Evolutionary conservation across 768 basidiomycete genomes (phyloP), one percentile per base, ranked within the genome.

Genomic region (Russula sp.): DNA sequence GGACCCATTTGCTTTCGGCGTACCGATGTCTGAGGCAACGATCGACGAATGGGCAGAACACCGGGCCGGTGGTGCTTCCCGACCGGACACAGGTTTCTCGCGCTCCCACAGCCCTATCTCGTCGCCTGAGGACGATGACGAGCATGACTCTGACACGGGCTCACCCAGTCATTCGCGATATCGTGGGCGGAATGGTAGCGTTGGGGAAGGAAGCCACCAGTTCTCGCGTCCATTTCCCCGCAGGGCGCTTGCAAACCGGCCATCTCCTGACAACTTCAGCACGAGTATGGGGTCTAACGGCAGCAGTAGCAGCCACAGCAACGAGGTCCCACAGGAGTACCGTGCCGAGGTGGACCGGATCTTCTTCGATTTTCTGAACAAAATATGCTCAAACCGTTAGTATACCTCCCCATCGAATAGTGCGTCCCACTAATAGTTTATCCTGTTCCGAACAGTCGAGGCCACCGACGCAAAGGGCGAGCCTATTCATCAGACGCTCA

Each of bases 401-500:
- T 79, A n/a, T 64, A 55, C 59, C 53, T 50, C 14, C 47, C 48
- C 39, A n/a, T 57, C 45, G 44, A 51, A 31, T 56, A 61, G 52
- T 60, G 47, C 55, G 34, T 63, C 63, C 63, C 54, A 63, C 40
- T 67, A 59, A 66, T 57, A 40, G 57, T 56, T 55, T 68, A 60
- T 68, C 64, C 27, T 70, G 51, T 70, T 59, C 57, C 45, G 59
- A 72, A 35, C 68, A 98, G 94, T 98, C 76, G 93, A 97, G 62
- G 88, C 91, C 4, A 89, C 87, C 54, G 97, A 98, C 72, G 80
- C 84, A 35, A 99, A 99, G 74, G 96, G 96, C 55, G 96, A 99
- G 73, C 87, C 91, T 49, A 94, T 99, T 62, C 96, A 99, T 72
- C 96, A 99, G 75, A 93, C 93, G 40, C 80, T 98, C 70, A 99